Conservation (phyloP, 768 basidiomycete species). For the Neoboletus brunneissimus region DNA sequence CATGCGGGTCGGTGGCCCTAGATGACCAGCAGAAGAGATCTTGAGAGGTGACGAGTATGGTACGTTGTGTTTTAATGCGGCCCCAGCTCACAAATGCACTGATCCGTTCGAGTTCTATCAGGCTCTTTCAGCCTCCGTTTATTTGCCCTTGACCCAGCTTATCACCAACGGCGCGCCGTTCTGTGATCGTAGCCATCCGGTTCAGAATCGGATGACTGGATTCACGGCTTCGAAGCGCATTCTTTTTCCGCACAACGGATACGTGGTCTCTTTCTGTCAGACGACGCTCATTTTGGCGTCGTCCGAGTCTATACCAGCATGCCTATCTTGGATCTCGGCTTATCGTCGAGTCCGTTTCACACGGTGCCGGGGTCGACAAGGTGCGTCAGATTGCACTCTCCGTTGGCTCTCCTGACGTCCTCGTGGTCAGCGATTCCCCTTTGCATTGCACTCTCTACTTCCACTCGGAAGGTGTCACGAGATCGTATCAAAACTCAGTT, state of each 20-base stretch:
- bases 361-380: background rate
- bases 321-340: slow-evolving; percentile 3
- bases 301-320: background rate
- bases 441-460: background rate
- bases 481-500: background rate
- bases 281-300: background rate
- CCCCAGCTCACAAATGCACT: background rate
- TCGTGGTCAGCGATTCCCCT: slow-evolving; percentile 1
- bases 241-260: background rate
- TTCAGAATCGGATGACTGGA: slow-evolving; percentile 7
- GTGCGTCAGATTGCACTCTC: background rate
- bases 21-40: background rate
- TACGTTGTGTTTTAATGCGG: background rate
- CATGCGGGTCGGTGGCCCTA: background rate
- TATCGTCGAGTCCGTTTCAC: slow-evolving; percentile 3
- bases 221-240: slow-evolving; percentile 4
- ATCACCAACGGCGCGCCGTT: background rate
- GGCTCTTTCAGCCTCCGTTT: background rate
- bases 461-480: background rate
- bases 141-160: background rate
- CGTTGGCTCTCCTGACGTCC: background rate
- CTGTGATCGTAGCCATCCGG: background rate
- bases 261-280: background rate
- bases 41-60: background rate
- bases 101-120: background rate